Base-by-base conservation (phyloP, 768 basidiomycete genomes). In the Trametes coccinea region DNA sequence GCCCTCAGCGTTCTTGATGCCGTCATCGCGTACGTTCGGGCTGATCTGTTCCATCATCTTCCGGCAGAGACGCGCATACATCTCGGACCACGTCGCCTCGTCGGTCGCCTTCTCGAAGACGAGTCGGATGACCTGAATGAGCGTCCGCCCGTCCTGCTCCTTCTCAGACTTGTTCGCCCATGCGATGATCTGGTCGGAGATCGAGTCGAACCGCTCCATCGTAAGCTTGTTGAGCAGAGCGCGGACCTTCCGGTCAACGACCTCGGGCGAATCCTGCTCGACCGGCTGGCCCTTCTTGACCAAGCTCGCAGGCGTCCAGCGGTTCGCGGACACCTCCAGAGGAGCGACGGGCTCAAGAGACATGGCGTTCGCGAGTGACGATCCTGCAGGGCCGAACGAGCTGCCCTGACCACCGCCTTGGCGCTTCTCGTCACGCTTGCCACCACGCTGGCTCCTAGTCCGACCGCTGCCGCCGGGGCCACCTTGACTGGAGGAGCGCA, bases 91-190 rank as follows among this genome's bases (percentile, higher is more conserved):
- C 10, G 89, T 86, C 45, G 93, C 93, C 74, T 97, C 95, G 73
- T 97, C 95, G 6, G 93, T 97, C 9, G 95, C 95, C 81, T 95
- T 97, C 75, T 97, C 96, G 74, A 97, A 98, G 34, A 98, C 92
- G 54, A 97, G 88, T 60, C 89, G 86, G 75, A 97, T 98, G 72
- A 98, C 96, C 69, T 95, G 92, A 67, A 96, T 96, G 62, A 98
- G 85, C 3, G 95, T 96, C 66, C 90, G 86, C 2, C 95, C 94
- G 70, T 98, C 93, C 72, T 86, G 91, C 82, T 98, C 94, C 69
- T 89, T 84, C 79, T 89, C 88, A 4, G 90, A 92, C 78, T 85
- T 92, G 83, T 98, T 96, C 33, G 95, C 95, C 93, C 94, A 98
- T 8, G 82, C 75, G 65, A 98, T 90, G 73, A 98, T 96, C 74